Conservation (phyloP, 768 basidiomycete genomes). For the Russula griseocarnosa region DNA sequence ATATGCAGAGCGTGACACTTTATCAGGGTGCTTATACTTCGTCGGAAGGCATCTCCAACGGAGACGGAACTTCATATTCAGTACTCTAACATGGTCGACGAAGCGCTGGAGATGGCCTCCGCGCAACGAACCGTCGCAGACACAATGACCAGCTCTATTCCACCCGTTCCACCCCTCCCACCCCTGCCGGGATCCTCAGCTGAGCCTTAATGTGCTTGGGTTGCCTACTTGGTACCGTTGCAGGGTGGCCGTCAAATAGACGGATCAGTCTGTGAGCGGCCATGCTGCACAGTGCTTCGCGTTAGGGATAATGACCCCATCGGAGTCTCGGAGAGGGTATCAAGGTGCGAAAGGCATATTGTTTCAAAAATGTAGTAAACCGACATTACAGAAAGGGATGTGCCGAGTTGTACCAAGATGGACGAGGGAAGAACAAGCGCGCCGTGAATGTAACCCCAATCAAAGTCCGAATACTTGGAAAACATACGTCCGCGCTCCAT, state of each 20-base stretch:
- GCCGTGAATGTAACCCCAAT: conserved; percentile 20
- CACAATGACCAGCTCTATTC: not conserved
- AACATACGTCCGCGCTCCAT: conserved; percentile 8
- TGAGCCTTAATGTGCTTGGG: conserved; percentile 2
- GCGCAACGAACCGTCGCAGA: not conserved
- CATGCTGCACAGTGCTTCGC: conserved; percentile 8
- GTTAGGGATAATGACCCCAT: not conserved
- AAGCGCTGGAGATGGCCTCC: conserved; percentile 22
- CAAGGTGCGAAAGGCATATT: conserved; percentile 19
- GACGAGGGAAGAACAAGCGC: conserved; percentile 19
- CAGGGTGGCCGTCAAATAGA: conserved; percentile 3
- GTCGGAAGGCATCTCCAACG: conserved; percentile 22
- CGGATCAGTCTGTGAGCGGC: not conserved
- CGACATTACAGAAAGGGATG: conserved; percentile 25
- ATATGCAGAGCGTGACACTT: not conserved
- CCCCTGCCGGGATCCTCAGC: not conserved
- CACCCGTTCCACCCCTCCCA: not conserved
- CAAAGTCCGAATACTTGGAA: conserved; percentile 21
- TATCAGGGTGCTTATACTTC: conserved; percentile 26
- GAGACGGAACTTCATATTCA: conserved; percentile 14
- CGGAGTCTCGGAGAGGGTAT: not conserved
- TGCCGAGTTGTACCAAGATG: conserved; percentile 20
- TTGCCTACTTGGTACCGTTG: conserved; percentile 10
- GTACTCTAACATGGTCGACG: conserved; percentile 13
- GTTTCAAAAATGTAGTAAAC: conserved; percentile 9